These are phyloP conservation scores for Saturnispora gosingensis DNA, from an alignment of 805 yeast genomes.

Conservation along the genomic window DNA sequence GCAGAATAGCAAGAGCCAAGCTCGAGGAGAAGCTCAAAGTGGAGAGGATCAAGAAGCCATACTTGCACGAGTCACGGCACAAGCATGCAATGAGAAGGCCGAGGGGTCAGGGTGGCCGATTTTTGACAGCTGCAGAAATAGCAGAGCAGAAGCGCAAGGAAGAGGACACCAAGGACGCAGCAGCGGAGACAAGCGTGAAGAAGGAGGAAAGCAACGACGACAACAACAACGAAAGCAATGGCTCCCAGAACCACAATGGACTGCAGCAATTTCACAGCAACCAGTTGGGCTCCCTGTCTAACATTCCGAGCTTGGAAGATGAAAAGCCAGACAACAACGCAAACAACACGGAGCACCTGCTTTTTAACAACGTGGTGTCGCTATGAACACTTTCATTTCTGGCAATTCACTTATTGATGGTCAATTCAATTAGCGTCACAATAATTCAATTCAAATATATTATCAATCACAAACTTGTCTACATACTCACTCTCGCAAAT, in stretches of 20 bases:
- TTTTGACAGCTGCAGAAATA: slow-evolving; percentile 87
- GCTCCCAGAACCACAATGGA: neutral
- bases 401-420: no score
- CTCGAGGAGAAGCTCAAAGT: slow-evolving; percentile 82
- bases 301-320: neutral
- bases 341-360: neutral
- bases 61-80: slow-evolving; percentile 92
- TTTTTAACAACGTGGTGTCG: neutral
- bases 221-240: no score
- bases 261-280: neutral
- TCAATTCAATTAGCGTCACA: neutral
- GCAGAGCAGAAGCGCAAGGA: slow-evolving; percentile 35
- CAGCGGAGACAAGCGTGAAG: neutral
- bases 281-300: neutral
- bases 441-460: neutral
- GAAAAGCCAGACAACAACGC: neutral
- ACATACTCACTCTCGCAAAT: neutral
- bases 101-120: slow-evolving; percentile 97
- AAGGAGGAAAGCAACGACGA: no score
- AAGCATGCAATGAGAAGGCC: slow-evolving; percentile 99
- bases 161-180: neutral
- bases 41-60: slow-evolving; percentile 86
- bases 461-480: neutral
- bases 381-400: neutral
- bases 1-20: slow-evolving; percentile 89